Conservation (phyloP, 2,329 filamentous ascomycete species). For the Rutstroemia sp. region DNA sequence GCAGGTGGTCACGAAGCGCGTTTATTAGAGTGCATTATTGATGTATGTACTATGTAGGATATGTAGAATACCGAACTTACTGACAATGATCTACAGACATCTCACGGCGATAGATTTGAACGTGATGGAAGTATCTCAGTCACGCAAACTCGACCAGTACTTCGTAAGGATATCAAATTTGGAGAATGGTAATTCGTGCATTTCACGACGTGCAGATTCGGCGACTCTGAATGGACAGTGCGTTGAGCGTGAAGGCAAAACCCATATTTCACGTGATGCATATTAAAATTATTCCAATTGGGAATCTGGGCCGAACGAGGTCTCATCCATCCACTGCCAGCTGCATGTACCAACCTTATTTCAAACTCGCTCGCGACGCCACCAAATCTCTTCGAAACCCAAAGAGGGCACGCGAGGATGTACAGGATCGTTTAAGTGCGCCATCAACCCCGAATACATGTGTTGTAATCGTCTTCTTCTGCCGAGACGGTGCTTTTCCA, state of each 20-base stretch:
- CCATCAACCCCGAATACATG: background rate
- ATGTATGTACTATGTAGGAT: no score
- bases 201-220: constrained; percentile 1
- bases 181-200: background rate
- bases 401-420: constrained; percentile 1
- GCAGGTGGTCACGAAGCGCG: no score
- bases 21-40: no score
- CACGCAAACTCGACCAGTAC: no score
- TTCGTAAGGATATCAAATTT: background rate
- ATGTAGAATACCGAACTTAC: no score
- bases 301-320: background rate
- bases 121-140: no score
- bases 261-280: constrained; percentile 3
- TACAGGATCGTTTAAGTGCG: background rate
- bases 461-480: no score
- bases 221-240: background rate
- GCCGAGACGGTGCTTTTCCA: no score
- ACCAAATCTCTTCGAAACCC: background rate
- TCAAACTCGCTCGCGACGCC: background rate
- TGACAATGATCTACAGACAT: no score
- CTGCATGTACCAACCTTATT: background rate
- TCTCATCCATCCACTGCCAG: background rate
- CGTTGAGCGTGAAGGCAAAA: background rate
- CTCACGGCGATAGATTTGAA: no score
- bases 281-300: background rate